These are phyloP conservation scores for Beauveria sp. DNA, from an alignment of 2,329 filamentous ascomycete genomes.

Conservation along the genomic window DNA sequence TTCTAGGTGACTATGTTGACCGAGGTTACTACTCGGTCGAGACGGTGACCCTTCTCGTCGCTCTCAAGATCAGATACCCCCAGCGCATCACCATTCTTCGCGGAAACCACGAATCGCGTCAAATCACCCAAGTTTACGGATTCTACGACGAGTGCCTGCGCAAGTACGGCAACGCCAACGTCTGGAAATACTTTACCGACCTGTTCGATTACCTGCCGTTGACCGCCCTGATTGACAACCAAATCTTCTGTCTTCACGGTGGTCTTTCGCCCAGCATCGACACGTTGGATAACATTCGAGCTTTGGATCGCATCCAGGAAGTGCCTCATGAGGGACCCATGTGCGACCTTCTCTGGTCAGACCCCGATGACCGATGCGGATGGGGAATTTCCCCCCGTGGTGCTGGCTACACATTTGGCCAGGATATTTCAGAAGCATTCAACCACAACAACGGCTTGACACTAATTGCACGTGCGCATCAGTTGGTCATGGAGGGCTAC, in stretches of 20 bases:
- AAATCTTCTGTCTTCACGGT: slow-evolving; percentile 98
- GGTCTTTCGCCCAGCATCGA: slow-evolving; percentile 94
- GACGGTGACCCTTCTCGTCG: slow-evolving; percentile 95
- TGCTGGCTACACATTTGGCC: slow-evolving; percentile 90
- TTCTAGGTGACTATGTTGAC: slow-evolving; percentile 87
- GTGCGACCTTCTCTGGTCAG: slow-evolving; percentile 96
- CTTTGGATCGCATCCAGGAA: slow-evolving; percentile 93
- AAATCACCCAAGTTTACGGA: slow-evolving; percentile 96
- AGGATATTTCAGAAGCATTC: slow-evolving; percentile 97
- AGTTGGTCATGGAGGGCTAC: slow-evolving; percentile 98
- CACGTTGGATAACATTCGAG: slow-evolving; percentile 90
- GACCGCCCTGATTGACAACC: slow-evolving; percentile 95
- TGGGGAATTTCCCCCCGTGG: slow-evolving; percentile 95
- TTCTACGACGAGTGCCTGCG: slow-evolving; percentile 98
- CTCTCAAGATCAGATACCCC: slow-evolving; percentile 93
- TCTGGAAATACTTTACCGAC: slow-evolving; percentile 99
- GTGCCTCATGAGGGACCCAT: slow-evolving; percentile 97
- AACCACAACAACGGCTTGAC: slow-evolving; percentile 98
- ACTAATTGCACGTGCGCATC: slow-evolving; percentile 90
- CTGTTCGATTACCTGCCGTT: slow-evolving; percentile 99
- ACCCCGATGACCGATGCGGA: slow-evolving; percentile 91
- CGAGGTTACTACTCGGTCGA: slow-evolving; percentile 98
- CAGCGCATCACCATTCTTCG: slow-evolving; percentile 92
- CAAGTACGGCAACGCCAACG: slow-evolving; percentile 97
- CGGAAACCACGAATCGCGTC: slow-evolving; percentile 95